Evolutionary conservation across 805 yeast genomes (phyloP).

Genomic region (Maudiozyma barnettii): DNA sequence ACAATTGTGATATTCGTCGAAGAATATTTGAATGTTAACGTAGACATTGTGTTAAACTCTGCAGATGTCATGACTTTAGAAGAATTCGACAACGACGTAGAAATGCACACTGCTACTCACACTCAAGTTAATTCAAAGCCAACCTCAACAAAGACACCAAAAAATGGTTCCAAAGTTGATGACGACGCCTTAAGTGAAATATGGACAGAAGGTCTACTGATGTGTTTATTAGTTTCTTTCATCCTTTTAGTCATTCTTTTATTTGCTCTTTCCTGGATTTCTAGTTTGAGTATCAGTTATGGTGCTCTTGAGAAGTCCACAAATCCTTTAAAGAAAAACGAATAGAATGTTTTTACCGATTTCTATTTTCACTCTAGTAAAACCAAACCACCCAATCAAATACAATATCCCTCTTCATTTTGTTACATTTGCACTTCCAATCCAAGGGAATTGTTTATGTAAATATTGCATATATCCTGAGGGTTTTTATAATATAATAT

Average conservation of each 20-base stretch:
- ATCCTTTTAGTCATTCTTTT: conserved; percentile 48
- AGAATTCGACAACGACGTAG: conserved; percentile 3
- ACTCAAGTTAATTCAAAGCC: background rate
- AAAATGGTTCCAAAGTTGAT: conserved; percentile 4
- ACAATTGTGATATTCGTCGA: conserved; percentile 15
- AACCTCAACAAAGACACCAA: background rate
- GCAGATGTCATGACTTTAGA: conserved; percentile 4
- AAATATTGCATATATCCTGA: background rate
- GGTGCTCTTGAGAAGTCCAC: conserved; percentile 61
- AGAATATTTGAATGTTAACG: conserved; percentile 13
- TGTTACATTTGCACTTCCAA: background rate
- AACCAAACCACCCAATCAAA: background rate
- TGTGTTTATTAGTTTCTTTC: conserved; percentile 58
- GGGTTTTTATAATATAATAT: background rate
- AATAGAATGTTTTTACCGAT: background rate
- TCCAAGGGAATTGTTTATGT: too few species aligned
- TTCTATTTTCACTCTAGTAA: background rate
- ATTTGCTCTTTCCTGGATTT: conserved; percentile 63
- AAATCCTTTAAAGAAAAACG: conserved; percentile 27
- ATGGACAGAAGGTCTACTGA: conserved; percentile 56
- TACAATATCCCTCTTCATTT: background rate
- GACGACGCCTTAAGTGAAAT: conserved; percentile 20
- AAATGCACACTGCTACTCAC: background rate
- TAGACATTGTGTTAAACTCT: conserved; percentile 17
- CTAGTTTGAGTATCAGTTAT: conserved; percentile 66